Evolutionary conservation across 371 early-diverging fungal genomes (phyloP).

Genomic region (Blastocladiella emersonii): DNA sequence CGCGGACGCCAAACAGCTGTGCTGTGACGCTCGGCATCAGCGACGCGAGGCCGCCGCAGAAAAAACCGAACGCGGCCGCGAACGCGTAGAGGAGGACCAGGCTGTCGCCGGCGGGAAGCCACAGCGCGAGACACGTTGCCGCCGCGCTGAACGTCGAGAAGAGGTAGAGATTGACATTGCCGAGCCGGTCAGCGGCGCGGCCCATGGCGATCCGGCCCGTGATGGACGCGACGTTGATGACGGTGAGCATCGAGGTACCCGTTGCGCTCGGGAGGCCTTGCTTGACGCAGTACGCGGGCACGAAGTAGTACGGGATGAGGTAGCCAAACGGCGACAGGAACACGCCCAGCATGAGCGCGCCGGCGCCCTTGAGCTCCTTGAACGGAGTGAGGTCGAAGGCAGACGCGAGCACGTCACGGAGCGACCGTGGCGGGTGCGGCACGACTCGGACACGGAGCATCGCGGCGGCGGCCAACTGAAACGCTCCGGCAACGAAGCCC

Average conservation of each 20-base stretch:
- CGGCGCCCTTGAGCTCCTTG: slow-evolving; percentile 19
- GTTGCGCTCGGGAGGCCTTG: slow-evolving; percentile 18
- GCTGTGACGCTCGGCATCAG: slow-evolving; percentile 29
- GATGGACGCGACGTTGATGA: slow-evolving; percentile 30
- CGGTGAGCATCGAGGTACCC: slow-evolving; percentile 27
- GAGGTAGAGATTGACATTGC: slow-evolving; percentile 29
- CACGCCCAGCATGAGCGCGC: slow-evolving; percentile 22
- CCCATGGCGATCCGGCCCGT: slow-evolving; percentile 29
- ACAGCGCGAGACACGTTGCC: slow-evolving; percentile 37
- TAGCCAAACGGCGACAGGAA: slow-evolving; percentile 23
- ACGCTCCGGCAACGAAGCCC: slow-evolving; percentile 16
- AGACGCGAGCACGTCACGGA: too few species aligned
- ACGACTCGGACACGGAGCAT: slow-evolving; percentile 15
- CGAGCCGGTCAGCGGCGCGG: slow-evolving; percentile 25
- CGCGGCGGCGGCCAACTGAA: slow-evolving; percentile 24
- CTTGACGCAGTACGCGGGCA: slow-evolving; percentile 23
- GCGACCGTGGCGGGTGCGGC: too few species aligned
- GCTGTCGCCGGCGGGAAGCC: slow-evolving; percentile 23
- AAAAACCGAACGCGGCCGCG: slow-evolving; percentile 40
- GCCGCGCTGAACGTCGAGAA: slow-evolving; percentile 11
- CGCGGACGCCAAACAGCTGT: slow-evolving; percentile 29
- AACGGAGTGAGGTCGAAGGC: too few species aligned
- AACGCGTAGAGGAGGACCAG: slow-evolving; percentile 35
- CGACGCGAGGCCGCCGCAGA: slow-evolving; percentile 37
- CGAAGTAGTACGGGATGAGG: slow-evolving; percentile 15